Evolutionary conservation across 257 asterid species (phyloP).

Genomic region (Nicotiana tomentosiformis): DNA sequence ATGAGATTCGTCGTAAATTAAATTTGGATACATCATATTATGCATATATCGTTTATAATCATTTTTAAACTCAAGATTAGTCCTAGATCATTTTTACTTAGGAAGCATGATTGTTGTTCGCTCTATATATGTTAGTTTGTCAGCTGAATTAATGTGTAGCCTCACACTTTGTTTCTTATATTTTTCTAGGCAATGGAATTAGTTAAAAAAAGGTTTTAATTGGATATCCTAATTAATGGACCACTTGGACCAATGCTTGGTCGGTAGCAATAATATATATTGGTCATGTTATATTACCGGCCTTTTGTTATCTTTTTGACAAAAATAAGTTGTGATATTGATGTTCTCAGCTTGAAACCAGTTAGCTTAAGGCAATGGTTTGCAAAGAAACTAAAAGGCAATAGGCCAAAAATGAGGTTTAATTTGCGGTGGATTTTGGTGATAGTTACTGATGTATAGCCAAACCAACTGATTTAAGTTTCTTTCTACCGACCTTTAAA

Average conservation of each 20-base stretch:
- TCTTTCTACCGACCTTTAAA: neutral
- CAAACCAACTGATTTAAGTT: neutral
- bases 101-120: no score
- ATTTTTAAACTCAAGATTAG: no score
- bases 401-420: neutral
- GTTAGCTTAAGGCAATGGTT: neutral
- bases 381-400: no score
- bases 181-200: no score
- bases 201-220: neutral
- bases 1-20: no score
- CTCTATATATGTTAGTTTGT: no score
- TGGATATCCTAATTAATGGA: neutral
- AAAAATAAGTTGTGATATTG: neutral
- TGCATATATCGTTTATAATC: no score
- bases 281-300: neutral
- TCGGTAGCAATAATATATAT: neutral
- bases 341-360: neutral
- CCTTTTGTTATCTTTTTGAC: neutral
- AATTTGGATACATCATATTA: no score
- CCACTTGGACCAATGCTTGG: neutral
- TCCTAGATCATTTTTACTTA: no score
- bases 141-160: no score
- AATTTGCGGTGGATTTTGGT: neutral
- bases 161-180: no score
- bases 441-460: neutral